These are phyloP conservation scores for Eucalyptus regnans DNA, from an alignment of 345 rosid species.

Conservation along the genomic window DNA sequence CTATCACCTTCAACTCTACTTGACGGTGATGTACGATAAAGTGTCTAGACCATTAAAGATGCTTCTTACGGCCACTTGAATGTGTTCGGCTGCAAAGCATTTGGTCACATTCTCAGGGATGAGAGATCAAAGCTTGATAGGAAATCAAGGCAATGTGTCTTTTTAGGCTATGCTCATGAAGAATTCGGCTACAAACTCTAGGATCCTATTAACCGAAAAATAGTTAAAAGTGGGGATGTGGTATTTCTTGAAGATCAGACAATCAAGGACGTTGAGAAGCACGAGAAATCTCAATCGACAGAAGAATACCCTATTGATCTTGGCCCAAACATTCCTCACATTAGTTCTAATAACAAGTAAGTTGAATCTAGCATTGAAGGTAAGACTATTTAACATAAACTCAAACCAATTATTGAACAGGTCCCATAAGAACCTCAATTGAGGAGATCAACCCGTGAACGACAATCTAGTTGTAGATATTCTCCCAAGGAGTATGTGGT, in stretches of 20 bases:
- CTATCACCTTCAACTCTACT: not conserved
- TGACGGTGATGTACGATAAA: too few relatives aligned
- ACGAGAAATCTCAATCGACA: not conserved
- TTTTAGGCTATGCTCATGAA: not conserved
- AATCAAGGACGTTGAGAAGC: not conserved
- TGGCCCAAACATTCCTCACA: not conserved
- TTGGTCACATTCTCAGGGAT: not conserved
- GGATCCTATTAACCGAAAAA: not conserved
- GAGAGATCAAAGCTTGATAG: not conserved
- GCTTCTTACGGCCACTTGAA: not conserved
- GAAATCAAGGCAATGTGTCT: not conserved
- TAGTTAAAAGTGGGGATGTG: not conserved
- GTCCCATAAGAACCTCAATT: not conserved
- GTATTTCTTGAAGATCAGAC: not conserved
- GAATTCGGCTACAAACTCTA: not conserved
- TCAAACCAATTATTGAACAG: not conserved
- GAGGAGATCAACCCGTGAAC: not conserved
- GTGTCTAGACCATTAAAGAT: not conserved
- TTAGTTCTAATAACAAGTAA: too few relatives aligned
- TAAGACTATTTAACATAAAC: not conserved
- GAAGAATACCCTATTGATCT: not conserved
- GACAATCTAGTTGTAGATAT: not conserved
- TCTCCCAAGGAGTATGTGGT: not conserved
- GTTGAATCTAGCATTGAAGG: too few relatives aligned
- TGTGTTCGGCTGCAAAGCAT: not conserved